Conservation (phyloP, 371 early-diverging fungal genomes). For the Mucor circinelloides region DNA sequence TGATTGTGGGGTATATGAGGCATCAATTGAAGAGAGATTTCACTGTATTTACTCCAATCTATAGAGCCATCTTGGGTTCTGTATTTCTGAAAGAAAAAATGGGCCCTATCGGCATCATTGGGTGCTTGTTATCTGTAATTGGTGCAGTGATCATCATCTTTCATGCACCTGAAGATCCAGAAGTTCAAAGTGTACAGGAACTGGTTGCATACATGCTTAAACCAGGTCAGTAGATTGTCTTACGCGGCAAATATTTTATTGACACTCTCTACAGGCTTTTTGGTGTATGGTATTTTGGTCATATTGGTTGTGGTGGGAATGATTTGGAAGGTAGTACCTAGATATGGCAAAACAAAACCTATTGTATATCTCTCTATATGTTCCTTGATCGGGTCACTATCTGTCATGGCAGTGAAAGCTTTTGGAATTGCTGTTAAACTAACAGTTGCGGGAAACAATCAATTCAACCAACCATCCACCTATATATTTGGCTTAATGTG, state of each 20-base stretch:
- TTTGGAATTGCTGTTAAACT: constrained; percentile 91
- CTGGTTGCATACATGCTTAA: constrained; percentile 74
- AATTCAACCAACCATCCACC: constrained; percentile 82
- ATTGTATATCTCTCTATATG: constrained; percentile 86
- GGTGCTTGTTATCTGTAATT: constrained; percentile 84
- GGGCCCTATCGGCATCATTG: constrained; percentile 79
- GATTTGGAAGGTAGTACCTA: constrained; percentile 80
- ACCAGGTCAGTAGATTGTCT: constrained; percentile 41
- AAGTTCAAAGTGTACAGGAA: constrained; percentile 66
- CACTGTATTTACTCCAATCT: constrained; percentile 13
- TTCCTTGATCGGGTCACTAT: constrained; percentile 85
- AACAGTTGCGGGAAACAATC: constrained; percentile 89
- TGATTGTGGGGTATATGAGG: constrained; percentile 72
- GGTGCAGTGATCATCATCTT: constrained; percentile 88
- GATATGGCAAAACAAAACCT: constrained; percentile 77
- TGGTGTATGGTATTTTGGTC: constrained; percentile 66
- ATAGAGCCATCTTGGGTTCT: constrained; percentile 35
- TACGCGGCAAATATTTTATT: constrained; percentile 53
- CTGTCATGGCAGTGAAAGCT: constrained; percentile 90
- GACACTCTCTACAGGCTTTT: constrained; percentile 1
- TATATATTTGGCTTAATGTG: constrained; percentile 84
- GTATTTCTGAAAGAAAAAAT: constrained; percentile 74
- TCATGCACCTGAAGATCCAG: constrained; percentile 86
- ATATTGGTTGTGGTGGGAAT: constrained; percentile 59
- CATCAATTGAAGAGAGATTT: background rate